Conservation (phyloP, 2,329 filamentous ascomycete genomes). For the Cryphonectria carpinicola region DNA sequence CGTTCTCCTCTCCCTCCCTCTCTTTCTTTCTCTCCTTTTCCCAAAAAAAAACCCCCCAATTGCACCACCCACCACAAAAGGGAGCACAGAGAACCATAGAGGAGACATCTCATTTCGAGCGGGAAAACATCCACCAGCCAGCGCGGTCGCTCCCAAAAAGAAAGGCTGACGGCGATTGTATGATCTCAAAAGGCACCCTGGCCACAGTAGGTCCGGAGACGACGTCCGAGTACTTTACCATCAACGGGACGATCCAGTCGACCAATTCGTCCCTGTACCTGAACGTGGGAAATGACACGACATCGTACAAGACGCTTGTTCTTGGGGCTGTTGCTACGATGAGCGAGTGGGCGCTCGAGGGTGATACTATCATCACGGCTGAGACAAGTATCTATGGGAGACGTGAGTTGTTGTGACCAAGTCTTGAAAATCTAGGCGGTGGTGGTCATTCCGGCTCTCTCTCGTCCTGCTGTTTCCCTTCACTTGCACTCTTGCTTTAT, state of each 20-base stretch:
- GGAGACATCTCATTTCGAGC: no score
- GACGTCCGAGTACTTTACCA: slow-evolving; percentile 53
- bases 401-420: slow-evolving; percentile 34
- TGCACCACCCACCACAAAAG: neutral
- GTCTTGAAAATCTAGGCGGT: neutral
- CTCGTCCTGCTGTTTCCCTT: neutral
- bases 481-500: neutral
- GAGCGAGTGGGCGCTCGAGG: slow-evolving; percentile 55
- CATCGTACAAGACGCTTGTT: slow-evolving; percentile 56
- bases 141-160: no score
- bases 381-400: slow-evolving; percentile 49
- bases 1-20: slow-evolving; percentile 16
- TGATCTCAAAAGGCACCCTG: slow-evolving; percentile 38
- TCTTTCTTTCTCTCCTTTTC: no score
- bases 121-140: no score
- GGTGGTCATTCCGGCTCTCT: neutral
- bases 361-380: slow-evolving; percentile 49
- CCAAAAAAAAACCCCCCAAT: neutral
- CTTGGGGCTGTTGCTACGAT: slow-evolving; percentile 47
- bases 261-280: slow-evolving; percentile 51
- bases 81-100: neutral
- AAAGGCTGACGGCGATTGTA: slow-evolving; percentile 14
- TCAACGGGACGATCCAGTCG: slow-evolving; percentile 41
- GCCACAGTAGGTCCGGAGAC: slow-evolving; percentile 57
- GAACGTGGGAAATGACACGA: slow-evolving; percentile 49